Evolutionary conservation across 441 rosid genomes (phyloP).

Genomic region (Arabidopsis lyrata): DNA sequence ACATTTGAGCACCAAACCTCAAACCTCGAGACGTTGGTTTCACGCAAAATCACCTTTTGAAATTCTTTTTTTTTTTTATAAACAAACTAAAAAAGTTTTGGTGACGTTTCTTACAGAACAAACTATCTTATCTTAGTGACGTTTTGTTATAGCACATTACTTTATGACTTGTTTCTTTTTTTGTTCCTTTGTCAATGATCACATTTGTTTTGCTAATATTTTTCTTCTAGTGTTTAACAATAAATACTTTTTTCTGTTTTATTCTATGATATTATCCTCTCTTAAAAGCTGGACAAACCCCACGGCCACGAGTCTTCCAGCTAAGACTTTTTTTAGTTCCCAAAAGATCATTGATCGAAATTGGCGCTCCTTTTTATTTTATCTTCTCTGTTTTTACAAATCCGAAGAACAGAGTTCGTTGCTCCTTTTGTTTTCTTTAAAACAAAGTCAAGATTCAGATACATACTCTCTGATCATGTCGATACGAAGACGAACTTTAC

Average conservation of each 20-base stretch:
- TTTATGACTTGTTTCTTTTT: background rate
- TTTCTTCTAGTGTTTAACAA: background rate
- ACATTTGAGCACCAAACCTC: conserved; percentile 4
- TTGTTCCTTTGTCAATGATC: background rate
- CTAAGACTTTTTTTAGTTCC: background rate
- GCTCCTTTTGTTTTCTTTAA: background rate
- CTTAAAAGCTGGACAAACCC: conserved; percentile 31
- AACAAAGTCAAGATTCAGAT: conserved; percentile 10
- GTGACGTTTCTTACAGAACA: conserved; percentile 21
- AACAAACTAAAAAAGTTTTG: conserved; percentile 24
- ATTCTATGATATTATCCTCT: background rate
- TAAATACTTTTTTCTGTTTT: background rate
- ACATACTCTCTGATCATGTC: conserved; percentile 55
- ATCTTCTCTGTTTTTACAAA: conserved; percentile 2
- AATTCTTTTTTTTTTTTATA: background rate
- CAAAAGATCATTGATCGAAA: conserved; percentile 42
- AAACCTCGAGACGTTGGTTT: conserved; percentile 1
- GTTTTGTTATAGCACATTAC: conserved; percentile 10
- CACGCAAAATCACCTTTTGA: conserved; percentile 9
- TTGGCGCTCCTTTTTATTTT: conserved; percentile 58
- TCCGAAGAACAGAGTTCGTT: conserved; percentile 16
- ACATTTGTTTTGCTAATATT: background rate
- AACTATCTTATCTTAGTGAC: conserved; percentile 18
- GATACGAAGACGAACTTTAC: conserved; percentile 79
- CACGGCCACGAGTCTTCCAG: conserved; percentile 26